Percentiles rank a stretch among this genome's conserved stretches.
Conservation (phyloP, 2,329 filamentous ascomycete genomes). For the Graphiopsis chlorocephala region DNA sequence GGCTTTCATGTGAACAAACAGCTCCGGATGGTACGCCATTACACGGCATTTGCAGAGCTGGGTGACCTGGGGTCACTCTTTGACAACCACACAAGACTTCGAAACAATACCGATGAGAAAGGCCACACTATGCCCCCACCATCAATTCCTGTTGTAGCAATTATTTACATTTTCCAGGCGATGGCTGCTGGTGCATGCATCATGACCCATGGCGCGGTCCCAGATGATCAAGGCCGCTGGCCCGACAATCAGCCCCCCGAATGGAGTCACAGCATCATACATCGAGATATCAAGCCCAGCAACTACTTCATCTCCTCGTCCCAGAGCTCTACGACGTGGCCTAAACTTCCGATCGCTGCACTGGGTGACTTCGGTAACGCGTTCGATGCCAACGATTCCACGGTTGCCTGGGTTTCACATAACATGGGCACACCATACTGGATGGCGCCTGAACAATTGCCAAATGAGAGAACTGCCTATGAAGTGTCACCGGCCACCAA, state of each 20-base stretch:
- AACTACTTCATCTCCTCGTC: background rate
- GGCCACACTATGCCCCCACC: background rate
- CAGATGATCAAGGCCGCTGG: background rate
- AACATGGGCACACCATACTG: background rate
- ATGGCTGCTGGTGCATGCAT: constrained; percentile 11
- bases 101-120: background rate
- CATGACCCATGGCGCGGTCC: constrained; percentile 4
- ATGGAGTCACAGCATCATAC: background rate
- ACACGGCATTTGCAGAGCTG: constrained; percentile 7
- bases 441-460: background rate
- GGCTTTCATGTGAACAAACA: background rate
- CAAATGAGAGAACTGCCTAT: no score
- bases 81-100: background rate
- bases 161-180: background rate
- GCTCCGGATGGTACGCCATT: background rate
- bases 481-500: background rate
- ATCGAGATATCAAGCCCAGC: constrained; percentile 1
- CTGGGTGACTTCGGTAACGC: constrained; percentile 2
- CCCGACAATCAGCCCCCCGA: background rate
- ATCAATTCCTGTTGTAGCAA: background rate
- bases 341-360: background rate
- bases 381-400: background rate
- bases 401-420: background rate
- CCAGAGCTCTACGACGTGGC: background rate
- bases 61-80: background rate